phyloP scores from a whole-genome alignment of 495 filamentous ascomycete species.

The Neurospora sp. region DNA sequence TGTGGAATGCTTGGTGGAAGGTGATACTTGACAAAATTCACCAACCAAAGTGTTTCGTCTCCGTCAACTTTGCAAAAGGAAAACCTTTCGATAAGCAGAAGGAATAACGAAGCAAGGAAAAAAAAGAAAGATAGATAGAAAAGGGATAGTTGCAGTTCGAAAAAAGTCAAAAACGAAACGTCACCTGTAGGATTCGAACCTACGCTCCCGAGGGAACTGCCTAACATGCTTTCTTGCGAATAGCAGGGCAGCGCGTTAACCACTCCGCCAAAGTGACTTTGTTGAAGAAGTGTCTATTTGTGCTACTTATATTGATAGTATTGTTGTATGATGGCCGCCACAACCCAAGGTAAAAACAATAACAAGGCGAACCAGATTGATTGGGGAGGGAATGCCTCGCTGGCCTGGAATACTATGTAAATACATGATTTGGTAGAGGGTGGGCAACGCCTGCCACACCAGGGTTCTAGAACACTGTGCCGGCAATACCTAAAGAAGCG shows the following conservation, averaged over 20 bases:
- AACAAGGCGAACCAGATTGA: too few species aligned
- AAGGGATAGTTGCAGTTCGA: neutral
- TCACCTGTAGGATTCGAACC: conserved; percentile 12
- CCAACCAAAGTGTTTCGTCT: neutral
- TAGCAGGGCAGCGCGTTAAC: conserved; percentile 12
- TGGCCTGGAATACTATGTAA: too few species aligned
- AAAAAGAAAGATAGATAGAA: neutral
- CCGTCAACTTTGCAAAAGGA: neutral
- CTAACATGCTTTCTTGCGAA: neutral
- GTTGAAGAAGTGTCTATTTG: neutral
- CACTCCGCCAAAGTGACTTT: conserved; percentile 13
- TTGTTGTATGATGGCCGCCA: neutral
- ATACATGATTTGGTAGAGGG: too few species aligned
- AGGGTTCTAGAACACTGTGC: neutral
- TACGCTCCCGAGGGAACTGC: conserved; percentile 4
- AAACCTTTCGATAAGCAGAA: neutral
- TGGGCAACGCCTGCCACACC: too few species aligned
- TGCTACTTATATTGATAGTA: neutral
- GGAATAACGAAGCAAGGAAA: neutral
- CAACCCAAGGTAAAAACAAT: neutral
- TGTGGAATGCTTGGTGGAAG: too few species aligned
- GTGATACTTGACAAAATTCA: too few species aligned
- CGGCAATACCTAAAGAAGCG: neutral
- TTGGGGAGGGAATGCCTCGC: too few species aligned
- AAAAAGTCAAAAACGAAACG: conserved; percentile 10